Evolutionary conservation across 495 filamentous ascomycete genomes (phyloP), one percentile per base, ranked within the genome.

Genomic region (Penicillium paxilli): DNA sequence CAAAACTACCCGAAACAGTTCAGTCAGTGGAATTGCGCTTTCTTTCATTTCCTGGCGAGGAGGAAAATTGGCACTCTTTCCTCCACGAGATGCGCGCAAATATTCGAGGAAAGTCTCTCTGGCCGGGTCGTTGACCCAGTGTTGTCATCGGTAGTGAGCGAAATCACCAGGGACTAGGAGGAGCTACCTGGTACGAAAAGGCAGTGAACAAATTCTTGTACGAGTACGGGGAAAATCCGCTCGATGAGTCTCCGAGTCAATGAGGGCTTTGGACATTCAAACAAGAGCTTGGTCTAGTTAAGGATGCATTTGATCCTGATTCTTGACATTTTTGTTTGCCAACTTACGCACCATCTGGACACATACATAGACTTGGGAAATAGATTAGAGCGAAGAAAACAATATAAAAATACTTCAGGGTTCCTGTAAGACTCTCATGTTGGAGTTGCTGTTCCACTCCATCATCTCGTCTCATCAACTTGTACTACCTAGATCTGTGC

Each of bases 301-400:
- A 47, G 24, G 51, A 54, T 54, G 42, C 20, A 47, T 54, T 54
- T 46, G 51, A 47, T 38, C 51, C 51, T 38, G n/a, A 47, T 40
- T 50, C 6, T 38, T 38, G 35, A 38, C 17, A 38, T n/a, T 38
- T 38, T 12, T 30, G 28, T 9, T 9, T 30, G 28, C 28, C 28
- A 30, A 30, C 8, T 30, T 30, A 30, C 28, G 28, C 28, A 30
- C 12, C 28, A 30, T 8, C 28, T 30, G 28, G 28, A 12, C 28
- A 21, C n/a, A 44, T 6, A 24, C 8, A 22, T 9, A 4, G 24
- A 44, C 37, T 19, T 47, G 11, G 25, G 28, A 30, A 30, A 30
- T 30, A 30, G 28, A 10, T 30, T 30, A 7, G 28, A 30, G 28
- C 8, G 12, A 12, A 30, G 28, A 30, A 30, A 12, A 30, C n/a